Base-by-base conservation (phyloP, 257 asterid genomes). In the Coffea eugenioides region DNA sequence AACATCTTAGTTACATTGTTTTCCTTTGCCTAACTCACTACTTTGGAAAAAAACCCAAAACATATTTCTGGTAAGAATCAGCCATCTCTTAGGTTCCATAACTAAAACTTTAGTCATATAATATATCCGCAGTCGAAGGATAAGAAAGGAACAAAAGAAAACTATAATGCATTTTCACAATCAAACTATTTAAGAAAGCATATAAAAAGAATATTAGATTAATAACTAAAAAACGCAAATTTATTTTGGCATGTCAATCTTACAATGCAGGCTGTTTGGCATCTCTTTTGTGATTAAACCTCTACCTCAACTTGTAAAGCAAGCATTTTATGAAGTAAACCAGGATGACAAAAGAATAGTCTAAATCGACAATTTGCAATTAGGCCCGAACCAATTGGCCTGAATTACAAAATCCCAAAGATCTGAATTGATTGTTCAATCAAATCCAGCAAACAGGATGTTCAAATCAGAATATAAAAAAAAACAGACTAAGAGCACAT, bases 321-420 rank as follows among this genome's bases (percentile, higher is more conserved):
- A 46, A 69, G 36, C 12, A 36, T 71, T 27, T 52, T 52, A 14
- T 52, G 59, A 18, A 52, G 59, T 52, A 14, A 52, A 52, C 4
- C 20, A 13, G 16, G 16, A 13, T 13, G 20, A 52, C 4, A 18
- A 31, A 79, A 1, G 23, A 36, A 21, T 21, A 71, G 15, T 41
- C 11, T 54, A 31, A 48, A 73, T 41, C 52, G 3, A 20, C 81
- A 64, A 68, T 10, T 41, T 69, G 13, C 70, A 54, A 74, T 75
- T 31, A 76, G 71, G 34, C 70, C 64, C 15, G 52, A 69, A 45
- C 52, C 31, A 46, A 9, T 81, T 70, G 78, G 59, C 73, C 78
- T 21, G 10, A 48, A 31, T 34, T 31, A 25, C 6, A 56, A 36
- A 69, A 4, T 75, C 31, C 70, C 21, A 67, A 69, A 54, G n/a